These are phyloP conservation scores for Penicillium hesseltinei DNA, from an alignment of 2,329 filamentous ascomycete genomes.

Conservation along the genomic window DNA sequence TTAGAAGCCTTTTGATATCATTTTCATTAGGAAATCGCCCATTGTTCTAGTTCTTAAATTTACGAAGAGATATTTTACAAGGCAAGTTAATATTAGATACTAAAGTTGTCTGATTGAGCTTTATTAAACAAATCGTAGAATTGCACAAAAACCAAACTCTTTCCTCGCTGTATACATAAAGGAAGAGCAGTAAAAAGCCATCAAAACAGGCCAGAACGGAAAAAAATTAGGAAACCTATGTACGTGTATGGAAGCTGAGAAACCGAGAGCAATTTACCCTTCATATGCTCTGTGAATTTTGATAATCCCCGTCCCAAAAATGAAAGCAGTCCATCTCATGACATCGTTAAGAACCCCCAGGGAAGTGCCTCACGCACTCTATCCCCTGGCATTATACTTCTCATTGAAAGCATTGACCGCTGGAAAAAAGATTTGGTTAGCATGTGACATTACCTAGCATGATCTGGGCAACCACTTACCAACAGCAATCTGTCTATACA, in stretches of 20 bases:
- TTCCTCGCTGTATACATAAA: not conserved
- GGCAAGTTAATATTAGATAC: not conserved
- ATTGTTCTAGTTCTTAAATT: not conserved
- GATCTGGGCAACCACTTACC: conserved; percentile 35
- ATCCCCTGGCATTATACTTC: conserved; percentile 62
- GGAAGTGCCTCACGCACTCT: conserved; percentile 7
- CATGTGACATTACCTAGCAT: not conserved
- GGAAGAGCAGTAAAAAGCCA: not conserved
- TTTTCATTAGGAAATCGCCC: not conserved
- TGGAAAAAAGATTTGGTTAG: conserved; percentile 17
- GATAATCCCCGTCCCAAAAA: conserved; percentile 5
- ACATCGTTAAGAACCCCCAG: conserved; percentile 18
- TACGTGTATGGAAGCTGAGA: conserved; percentile 4
- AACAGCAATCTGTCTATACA: conserved; percentile 64
- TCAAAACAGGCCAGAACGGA: not conserved
- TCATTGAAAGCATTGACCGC: conserved; percentile 68
- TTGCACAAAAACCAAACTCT: not conserved
- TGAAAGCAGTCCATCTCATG: conserved; percentile 19
- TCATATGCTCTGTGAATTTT: conserved; percentile 8
- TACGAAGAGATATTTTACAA: not conserved
- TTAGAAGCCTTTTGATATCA: not conserved
- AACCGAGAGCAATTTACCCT: not conserved
- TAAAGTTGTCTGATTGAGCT: not conserved
- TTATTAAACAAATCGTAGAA: not conserved
- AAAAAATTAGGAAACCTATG: conserved; percentile 4